phyloP scores from a whole-genome alignment of 2,329 filamentous ascomycete species.

The Harringtonia aguacate region DNA sequence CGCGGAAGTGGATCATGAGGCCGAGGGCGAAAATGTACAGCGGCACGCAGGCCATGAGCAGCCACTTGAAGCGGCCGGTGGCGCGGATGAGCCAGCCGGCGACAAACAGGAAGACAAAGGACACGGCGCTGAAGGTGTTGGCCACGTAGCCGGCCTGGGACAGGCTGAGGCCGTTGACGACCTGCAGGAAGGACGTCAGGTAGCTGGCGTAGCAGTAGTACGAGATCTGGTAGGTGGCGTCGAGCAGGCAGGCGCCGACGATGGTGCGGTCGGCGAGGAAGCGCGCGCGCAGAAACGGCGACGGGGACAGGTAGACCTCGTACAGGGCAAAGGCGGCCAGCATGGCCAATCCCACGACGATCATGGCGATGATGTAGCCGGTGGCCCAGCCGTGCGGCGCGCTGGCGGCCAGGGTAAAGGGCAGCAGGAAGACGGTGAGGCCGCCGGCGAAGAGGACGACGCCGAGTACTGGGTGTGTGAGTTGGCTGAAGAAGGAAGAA shows the following conservation, averaged over 20 bases:
- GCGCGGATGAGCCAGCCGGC: conserved; percentile 34
- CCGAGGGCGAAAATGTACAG: conserved; percentile 41
- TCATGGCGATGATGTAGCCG: conserved; percentile 28
- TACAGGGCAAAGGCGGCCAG: conserved; percentile 25
- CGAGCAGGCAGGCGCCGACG: conserved; percentile 14
- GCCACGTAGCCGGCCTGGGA: conserved; percentile 10
- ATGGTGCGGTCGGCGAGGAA: conserved; percentile 36
- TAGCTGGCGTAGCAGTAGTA: conserved; percentile 13
- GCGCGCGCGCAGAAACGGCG: conserved; percentile 27
- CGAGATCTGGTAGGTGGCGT: conserved; percentile 6
- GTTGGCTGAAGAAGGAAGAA: conserved; percentile 12
- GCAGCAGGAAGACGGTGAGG: conserved; percentile 54
- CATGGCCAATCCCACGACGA: conserved; percentile 25
- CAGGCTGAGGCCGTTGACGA: conserved; percentile 11
- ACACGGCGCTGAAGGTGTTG: conserved; percentile 9
- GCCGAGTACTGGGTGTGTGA: conserved; percentile 22
- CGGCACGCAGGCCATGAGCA: conserved; percentile 34
- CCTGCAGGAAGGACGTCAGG: conserved; percentile 12
- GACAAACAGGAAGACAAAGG: conserved; percentile 30
- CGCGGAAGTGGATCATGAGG: conserved; percentile 45
- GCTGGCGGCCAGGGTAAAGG: conserved; percentile 46
- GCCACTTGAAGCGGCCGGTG: conserved; percentile 38
- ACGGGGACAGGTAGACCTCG: conserved; percentile 25
- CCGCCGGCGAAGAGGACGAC: conserved; percentile 48
- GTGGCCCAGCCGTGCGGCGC: conserved; percentile 28